Conservation (phyloP, 179 eudicot genomes). For the Heliamphora pulchella region DNA sequence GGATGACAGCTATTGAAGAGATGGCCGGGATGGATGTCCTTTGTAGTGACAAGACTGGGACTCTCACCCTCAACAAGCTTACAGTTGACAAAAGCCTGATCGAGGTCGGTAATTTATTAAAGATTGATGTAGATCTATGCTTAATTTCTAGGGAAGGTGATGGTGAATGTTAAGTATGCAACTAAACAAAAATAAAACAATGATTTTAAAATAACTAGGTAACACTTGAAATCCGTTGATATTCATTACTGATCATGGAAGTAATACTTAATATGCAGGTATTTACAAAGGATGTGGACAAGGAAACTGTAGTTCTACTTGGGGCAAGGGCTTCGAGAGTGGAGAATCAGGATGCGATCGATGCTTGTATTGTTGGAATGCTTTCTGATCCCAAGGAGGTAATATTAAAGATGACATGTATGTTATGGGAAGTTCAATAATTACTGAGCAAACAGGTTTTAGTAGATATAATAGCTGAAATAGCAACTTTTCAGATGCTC, state of each 20-base stretch:
- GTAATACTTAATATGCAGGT: slow-evolving; percentile 29
- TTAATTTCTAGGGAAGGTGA: not conserved
- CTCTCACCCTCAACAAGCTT: slow-evolving; percentile 72
- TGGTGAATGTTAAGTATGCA: not conserved
- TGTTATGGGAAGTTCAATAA: not conserved
- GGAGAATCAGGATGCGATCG: slow-evolving; percentile 85
- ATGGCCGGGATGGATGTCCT: slow-evolving; percentile 22
- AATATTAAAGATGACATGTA: not conserved
- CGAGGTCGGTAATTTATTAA: slow-evolving; percentile 40
- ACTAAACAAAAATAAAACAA: not conserved
- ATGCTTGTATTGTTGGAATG: slow-evolving; percentile 81
- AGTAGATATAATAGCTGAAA: not conserved
- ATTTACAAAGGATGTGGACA: slow-evolving; percentile 42
- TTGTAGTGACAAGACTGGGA: slow-evolving; percentile 84
- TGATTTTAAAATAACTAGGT: not conserved
- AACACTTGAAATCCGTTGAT: not conserved
- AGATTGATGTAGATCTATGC: not conserved
- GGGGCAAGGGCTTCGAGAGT: slow-evolving; percentile 85
- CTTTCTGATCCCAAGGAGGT: slow-evolving; percentile 79
- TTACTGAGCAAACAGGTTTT: not conserved
- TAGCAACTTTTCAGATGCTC: slow-evolving; percentile 2
- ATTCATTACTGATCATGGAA: not conserved
- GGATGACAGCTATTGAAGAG: slow-evolving; percentile 89
- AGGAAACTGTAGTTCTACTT: slow-evolving; percentile 41
- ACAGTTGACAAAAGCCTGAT: slow-evolving; percentile 56